Base-by-base conservation (phyloP, 805 yeast species). In the Lipomyces japonicus region DNA sequence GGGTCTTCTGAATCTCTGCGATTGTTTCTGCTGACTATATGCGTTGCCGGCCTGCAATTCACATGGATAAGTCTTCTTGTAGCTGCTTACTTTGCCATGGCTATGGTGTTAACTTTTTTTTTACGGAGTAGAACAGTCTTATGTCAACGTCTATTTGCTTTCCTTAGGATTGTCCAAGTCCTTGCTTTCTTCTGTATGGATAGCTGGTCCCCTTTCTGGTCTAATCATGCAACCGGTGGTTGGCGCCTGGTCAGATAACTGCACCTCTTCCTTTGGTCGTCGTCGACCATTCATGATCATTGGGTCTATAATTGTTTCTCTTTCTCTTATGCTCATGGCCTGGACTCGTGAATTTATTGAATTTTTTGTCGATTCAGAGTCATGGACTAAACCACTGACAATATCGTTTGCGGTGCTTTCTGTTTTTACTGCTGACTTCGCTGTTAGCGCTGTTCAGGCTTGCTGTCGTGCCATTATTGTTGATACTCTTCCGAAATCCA, bases 151-250 rank as follows among this genome's bases (percentile, higher is more conserved):
- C 1, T 80, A 75, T 57, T 63, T 81, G 14, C 65, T 80, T 18
- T 77, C 82, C 1, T 65, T 81, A 16, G 86, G 86, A 3, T 68
- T 81, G 43, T 74, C 84, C 2, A 79, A 79, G 59, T 73, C 77
- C 26, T 61, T 72, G 1, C 63, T 81, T 50, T 79, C 84, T 2
- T 66, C 81, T 40, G 75, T 81, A 4, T 81, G 86, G 86, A 72
- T 81, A 21, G 84, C 84, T 0, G 84, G 86, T 2, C 86, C 86
- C 1, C 59, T 80, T 16, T 75, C 82, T n/a, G 86, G 86, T 0
- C 71, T 81, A 0, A 58, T 81, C 23, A 83, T 83, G 3, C 86
- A 81, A 63, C 86, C 86, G 0, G 68, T 80, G 6, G 77, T 80
- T 34, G 86, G 86, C 1, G 71, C 77, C 2, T 60, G 78, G 48